Percentiles rank a stretch among this genome's conserved stretches.
These are phyloP conservation scores for Gossypium thurberi DNA, from an alignment of 345 rosid species.

Conservation along the genomic window DNA sequence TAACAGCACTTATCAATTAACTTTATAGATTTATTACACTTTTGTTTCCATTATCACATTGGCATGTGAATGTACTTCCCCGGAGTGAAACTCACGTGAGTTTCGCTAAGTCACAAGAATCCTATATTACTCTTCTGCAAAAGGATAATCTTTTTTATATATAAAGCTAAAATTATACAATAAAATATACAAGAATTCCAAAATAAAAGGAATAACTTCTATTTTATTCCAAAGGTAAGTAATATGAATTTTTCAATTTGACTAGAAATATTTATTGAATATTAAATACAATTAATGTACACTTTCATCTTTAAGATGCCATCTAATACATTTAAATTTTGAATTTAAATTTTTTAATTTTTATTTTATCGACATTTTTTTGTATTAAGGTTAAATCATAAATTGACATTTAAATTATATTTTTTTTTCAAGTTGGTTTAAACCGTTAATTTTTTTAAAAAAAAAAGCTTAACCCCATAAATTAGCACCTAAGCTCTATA, in stretches of 20 bases:
- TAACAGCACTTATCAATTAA: slow-evolving; percentile 16
- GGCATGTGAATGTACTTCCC: slow-evolving; percentile 66
- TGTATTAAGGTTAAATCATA: too few species aligned
- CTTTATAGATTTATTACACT: slow-evolving; percentile 23
- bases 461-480: too few species aligned
- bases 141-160: not conserved
- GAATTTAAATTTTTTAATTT: too few species aligned
- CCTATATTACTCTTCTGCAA: slow-evolving; percentile 6
- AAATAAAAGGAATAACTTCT: not conserved
- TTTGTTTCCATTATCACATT: slow-evolving; percentile 32
- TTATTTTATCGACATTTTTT: too few species aligned
- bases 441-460: too few species aligned
- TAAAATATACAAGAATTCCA: not conserved
- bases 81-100: slow-evolving; percentile 46
- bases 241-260: not conserved
- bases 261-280: too few species aligned
- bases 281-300: too few species aligned
- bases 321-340: too few species aligned
- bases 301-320: too few species aligned
- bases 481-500: too few species aligned
- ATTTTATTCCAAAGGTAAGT: not conserved
- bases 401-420: too few species aligned
- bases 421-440: too few species aligned
- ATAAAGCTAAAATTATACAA: not conserved
- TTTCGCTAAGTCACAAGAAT: slow-evolving; percentile 31